Base-by-base conservation (phyloP, 352 stramenopile genomes). In the Phytophthora macrochlamydospora region DNA sequence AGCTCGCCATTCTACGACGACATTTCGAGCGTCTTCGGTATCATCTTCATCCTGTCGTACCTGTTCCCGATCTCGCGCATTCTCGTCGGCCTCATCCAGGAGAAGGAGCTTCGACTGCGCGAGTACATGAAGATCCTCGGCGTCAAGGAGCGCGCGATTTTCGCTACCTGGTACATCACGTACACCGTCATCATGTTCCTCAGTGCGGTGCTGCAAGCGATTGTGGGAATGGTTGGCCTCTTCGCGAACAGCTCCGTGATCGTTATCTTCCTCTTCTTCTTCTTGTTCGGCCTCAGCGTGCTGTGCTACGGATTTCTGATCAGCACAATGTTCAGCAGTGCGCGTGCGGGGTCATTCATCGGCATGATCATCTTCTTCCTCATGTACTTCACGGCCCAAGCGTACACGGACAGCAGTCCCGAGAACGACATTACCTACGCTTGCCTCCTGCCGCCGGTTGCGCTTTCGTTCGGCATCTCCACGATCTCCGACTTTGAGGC, bases 81-180 rank as follows among this genome's bases (percentile, higher is more conserved):
- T 31, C 67, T 98, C 38, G 71, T 91, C 7, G 69, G 77, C 13
- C 75, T 98, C 49, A 94, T 98, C 9, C 64, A 78, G 7, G 93
- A 98, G 73, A 97, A 97, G 40, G 93, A 98, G 59, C 77, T 77
- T 1, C 78, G 87, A 7, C 79, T 93, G 32, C 91, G 93, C 12
- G 94, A 98, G 65, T 85, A 83, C 44, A 94, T 98, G 72, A 93
- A 94, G 67, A 84, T 89, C 40, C 88, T 98, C 62, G 95, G 95
- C 13, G 79, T 98, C 11, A 94, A 75, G n/a, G 82, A 93, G 51
- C 67, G 54, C 4, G 71, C 66, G 18, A 91, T 93, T 45, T 62
- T 90, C 28, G 40, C 77, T 6, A 84, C 75, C 12, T 93, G 85
- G 85, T 91, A 87, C 58, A 81, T 98, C 53, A 97, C 91, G 32